Percentiles rank a stretch among this genome's conserved stretches.
Conservation (phyloP, 208 protist genomes). For the Trypanosoma melophagium region DNA sequence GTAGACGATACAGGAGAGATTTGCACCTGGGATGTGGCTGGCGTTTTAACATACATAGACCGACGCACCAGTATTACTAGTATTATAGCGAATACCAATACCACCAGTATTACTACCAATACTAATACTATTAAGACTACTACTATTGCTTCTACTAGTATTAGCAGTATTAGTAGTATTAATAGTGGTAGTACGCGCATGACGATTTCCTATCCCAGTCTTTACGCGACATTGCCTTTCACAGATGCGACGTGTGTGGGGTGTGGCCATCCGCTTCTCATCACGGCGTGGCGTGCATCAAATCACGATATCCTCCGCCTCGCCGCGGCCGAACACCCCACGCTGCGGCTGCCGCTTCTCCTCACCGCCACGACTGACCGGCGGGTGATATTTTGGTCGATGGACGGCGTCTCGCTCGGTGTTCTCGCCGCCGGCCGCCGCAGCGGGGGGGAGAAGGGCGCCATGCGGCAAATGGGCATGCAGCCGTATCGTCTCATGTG, state of each 20-base stretch:
- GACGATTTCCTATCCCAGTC: too few species aligned
- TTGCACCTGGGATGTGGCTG: conserved; percentile 37
- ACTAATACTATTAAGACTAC: too few species aligned
- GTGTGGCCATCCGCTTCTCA: conserved; percentile 4
- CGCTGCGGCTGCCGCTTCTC: conserved; percentile 31
- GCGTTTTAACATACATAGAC: conserved; percentile 23
- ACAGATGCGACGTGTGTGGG: too few species aligned
- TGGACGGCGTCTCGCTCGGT: conserved; percentile 44
- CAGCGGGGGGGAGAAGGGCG: too few species aligned
- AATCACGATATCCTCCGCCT: conserved; percentile 33
- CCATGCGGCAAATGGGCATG: not conserved
- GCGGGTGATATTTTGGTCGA: conserved; percentile 39
- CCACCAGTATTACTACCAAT: too few species aligned
- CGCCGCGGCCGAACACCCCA: conserved; percentile 28
- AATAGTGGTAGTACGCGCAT: too few species aligned
- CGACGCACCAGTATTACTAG: too few species aligned
- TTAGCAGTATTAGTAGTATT: too few species aligned
- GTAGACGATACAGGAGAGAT: conserved; percentile 34
- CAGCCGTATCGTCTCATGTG: conserved; percentile 25
- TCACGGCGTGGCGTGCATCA: conserved; percentile 37
- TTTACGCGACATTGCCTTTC: too few species aligned
- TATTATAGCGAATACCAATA: too few species aligned
- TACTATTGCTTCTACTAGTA: too few species aligned
- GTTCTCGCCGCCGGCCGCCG: conserved; percentile 41
- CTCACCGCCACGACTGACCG: conserved; percentile 33